These are phyloP conservation scores for Fomes fomentarius DNA, from an alignment of 1,284 basidiomycete genomes.

Conservation along the genomic window DNA sequence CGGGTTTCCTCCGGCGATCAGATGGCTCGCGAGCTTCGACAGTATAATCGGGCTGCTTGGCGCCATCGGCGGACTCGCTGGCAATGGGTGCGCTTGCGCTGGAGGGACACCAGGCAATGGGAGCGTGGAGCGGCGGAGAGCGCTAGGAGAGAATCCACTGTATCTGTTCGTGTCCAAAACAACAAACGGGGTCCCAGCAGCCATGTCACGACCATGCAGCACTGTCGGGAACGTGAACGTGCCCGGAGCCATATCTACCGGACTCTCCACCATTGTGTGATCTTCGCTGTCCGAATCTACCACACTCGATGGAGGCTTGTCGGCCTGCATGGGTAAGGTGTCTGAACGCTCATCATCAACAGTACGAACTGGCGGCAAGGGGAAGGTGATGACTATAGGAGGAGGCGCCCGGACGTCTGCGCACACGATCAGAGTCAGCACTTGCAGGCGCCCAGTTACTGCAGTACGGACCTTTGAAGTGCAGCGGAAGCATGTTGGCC, in stretches of 20 bases:
- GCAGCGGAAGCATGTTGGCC: conserved; percentile 54
- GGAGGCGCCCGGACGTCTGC: conserved; percentile 66
- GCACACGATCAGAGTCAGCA: background rate
- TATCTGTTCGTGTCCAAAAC: conserved; percentile 46
- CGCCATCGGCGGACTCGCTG: background rate
- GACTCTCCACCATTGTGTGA: background rate
- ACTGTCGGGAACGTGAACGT: background rate
- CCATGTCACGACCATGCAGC: conserved; percentile 11
- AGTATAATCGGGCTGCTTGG: background rate
- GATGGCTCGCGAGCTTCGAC: conserved; percentile 13
- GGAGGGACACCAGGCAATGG: background rate
- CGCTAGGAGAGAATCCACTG: conserved; percentile 37
- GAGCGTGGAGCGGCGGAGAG: conserved; percentile 8
- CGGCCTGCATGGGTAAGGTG: background rate
- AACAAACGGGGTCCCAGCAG: conserved; percentile 35
- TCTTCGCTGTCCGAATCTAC: conserved; percentile 17
- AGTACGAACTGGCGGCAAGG: conserved; percentile 36
- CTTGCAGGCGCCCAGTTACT: background rate
- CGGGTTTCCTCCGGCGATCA: conserved; percentile 27
- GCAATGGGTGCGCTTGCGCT: background rate
- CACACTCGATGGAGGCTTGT: background rate
- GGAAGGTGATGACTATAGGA: conserved; percentile 61
- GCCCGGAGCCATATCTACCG: background rate
- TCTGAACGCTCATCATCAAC: background rate
- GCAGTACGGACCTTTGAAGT: conserved; percentile 56